Percentiles rank a stretch among this genome's conserved stretches.
Evolutionary conservation across 2,329 filamentous ascomycete genomes (phyloP).

Genomic region (Diplodia sapinea): DNA sequence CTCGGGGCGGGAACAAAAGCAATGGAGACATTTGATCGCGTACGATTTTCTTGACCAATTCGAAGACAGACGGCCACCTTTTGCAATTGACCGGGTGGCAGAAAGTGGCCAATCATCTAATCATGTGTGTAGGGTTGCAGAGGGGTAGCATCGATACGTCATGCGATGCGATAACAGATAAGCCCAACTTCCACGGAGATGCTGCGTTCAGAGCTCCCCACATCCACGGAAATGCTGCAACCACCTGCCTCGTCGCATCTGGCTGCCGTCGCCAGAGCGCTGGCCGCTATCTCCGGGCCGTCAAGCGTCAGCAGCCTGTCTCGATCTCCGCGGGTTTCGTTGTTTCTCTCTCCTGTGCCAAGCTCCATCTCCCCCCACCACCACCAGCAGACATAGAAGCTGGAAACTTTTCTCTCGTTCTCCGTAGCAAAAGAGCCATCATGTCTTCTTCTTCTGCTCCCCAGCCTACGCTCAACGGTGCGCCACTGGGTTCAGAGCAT

Average conservation of each 20-base stretch:
- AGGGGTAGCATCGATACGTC: slow-evolving; percentile 12
- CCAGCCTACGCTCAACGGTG: slow-evolving; percentile 17
- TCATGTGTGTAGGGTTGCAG: not conserved
- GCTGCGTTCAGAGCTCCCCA: not conserved
- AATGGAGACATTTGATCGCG: slow-evolving; percentile 12
- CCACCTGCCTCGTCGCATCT: not conserved
- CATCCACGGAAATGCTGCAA: not conserved
- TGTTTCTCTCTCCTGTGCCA: slow-evolving; percentile 1
- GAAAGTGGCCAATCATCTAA: not conserved
- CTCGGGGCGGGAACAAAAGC: slow-evolving; percentile 25
- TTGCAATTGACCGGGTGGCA: not conserved
- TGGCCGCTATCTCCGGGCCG: not conserved
- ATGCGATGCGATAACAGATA: slow-evolving; percentile 20
- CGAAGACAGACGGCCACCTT: not conserved
- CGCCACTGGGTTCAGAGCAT: slow-evolving; percentile 50
- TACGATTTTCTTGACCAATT: not conserved
- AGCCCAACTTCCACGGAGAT: slow-evolving; percentile 24
- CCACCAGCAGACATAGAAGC: not conserved
- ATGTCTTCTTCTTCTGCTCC: not conserved
- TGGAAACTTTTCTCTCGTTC: not conserved
- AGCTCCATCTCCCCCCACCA: not conserved
- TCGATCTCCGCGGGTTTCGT: not conserved
- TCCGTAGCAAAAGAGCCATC: not conserved
- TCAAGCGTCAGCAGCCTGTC: not conserved
- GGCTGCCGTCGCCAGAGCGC: not conserved